Percentiles rank a stretch among this genome's conserved stretches.
These are phyloP conservation scores for Delitschia confertaspora DNA, from an alignment of 495 filamentous ascomycete genomes.

Conservation along the genomic window DNA sequence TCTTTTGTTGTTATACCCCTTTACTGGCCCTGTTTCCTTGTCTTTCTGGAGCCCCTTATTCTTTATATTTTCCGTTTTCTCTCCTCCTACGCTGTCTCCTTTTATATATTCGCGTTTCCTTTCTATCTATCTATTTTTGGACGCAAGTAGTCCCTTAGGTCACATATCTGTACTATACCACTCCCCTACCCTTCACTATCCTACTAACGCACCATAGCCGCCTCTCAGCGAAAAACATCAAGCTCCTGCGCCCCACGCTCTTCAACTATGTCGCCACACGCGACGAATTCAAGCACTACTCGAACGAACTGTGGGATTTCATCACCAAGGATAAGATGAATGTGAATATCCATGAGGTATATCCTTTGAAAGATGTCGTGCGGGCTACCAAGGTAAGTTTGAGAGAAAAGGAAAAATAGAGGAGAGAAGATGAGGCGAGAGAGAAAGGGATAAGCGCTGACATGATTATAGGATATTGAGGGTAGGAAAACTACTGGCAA, in stretches of 20 bases:
- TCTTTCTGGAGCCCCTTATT: too few relatives aligned
- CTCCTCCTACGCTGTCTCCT: neutral
- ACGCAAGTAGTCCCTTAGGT: too few relatives aligned
- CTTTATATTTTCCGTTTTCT: neutral
- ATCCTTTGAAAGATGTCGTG: constrained; percentile 67
- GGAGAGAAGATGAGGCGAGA: neutral
- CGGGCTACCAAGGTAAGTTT: constrained; percentile 55
- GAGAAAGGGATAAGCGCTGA: too few relatives aligned
- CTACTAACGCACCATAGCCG: constrained; percentile 28
- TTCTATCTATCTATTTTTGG: too few relatives aligned
- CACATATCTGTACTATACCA: too few relatives aligned
- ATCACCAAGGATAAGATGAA: constrained; percentile 61
- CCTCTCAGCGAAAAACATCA: constrained; percentile 71
- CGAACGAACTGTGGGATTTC: constrained; percentile 63
- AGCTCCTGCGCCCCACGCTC: constrained; percentile 65
- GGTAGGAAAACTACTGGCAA: constrained; percentile 79
- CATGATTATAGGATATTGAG: constrained; percentile 59
- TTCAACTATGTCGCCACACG: constrained; percentile 65
- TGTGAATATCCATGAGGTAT: constrained; percentile 67
- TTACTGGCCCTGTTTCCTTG: neutral
- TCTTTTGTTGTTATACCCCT: neutral
- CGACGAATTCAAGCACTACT: constrained; percentile 67
- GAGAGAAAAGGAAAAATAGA: neutral
- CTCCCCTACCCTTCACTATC: too few relatives aligned
- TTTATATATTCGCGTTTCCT: neutral